These are phyloP conservation scores for Backusella westeae DNA, from an alignment of 192 early-diverging fungal species.

Conservation along the genomic window DNA sequence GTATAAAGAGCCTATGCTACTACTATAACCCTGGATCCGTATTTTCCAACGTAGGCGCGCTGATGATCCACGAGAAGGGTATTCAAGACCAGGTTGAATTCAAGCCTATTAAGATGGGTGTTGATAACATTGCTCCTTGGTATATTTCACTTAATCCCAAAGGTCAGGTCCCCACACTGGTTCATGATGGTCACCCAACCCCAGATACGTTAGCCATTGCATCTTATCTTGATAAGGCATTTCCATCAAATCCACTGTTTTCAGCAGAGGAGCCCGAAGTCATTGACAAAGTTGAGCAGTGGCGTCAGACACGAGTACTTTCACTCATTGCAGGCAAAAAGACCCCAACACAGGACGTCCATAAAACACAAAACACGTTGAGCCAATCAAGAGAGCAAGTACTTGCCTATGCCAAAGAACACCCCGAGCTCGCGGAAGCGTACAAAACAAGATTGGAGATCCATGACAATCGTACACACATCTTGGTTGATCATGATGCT, in stretches of 20 bases:
- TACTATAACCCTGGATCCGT: constrained; percentile 5
- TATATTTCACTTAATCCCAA: constrained; percentile 20
- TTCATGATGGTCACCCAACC: not conserved
- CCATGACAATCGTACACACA: not conserved
- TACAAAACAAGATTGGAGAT: not conserved
- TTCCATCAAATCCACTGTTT: not conserved
- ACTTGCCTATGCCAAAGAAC: not conserved
- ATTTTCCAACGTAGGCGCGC: not conserved
- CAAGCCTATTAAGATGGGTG: not conserved
- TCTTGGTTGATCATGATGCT: not conserved
- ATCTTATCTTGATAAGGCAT: not conserved
- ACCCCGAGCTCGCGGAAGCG: not conserved
- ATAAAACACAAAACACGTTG: not conserved
- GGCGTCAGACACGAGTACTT: not conserved
- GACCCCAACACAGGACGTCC: not conserved
- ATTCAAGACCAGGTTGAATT: constrained; percentile 9
- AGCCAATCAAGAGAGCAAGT: not conserved
- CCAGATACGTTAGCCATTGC: not conserved
- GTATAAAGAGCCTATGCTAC: not conserved
- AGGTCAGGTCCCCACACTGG: constrained; percentile 13
- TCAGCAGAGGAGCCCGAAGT: not conserved
- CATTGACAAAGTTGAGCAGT: not conserved
- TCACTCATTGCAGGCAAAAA: constrained; percentile 8
- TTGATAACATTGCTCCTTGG: constrained; percentile 13
- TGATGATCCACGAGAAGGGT: not conserved